A percentile compares a stretch with the other conserved stretches of the same genome.
Conservation (phyloP, 75 land plant genomes). For the Selaginella tamariscina region DNA sequence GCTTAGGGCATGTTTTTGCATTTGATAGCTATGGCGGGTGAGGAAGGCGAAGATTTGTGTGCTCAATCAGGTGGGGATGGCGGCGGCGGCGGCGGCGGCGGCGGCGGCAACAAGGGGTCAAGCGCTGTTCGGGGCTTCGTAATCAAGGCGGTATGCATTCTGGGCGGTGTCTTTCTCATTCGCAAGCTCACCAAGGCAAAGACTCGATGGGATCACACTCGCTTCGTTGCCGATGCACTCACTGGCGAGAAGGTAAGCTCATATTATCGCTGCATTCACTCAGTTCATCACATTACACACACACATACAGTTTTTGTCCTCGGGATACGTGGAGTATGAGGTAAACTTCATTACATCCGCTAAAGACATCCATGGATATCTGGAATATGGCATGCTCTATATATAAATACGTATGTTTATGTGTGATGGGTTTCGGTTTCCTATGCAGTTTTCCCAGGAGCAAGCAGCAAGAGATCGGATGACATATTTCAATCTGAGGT, state of each 20-base stretch:
- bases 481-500: slow-evolving; percentile 91
- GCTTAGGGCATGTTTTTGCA: too few relatives aligned
- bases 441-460: slow-evolving; percentile 57
- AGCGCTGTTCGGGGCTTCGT: slow-evolving; percentile 36
- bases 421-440: too few relatives aligned
- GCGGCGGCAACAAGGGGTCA: slow-evolving; percentile 18
- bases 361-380: too few relatives aligned
- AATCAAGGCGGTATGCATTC: slow-evolving; percentile 48
- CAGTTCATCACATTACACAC: not conserved
- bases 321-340: too few relatives aligned
- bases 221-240: slow-evolving; percentile 68
- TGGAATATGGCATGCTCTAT: too few relatives aligned
- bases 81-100: slow-evolving; percentile 10
- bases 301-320: too few relatives aligned
- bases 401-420: too few relatives aligned
- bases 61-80: not conserved
- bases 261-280: not conserved
- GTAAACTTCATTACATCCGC: too few relatives aligned
- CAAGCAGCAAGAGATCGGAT: slow-evolving; percentile 80
- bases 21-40: slow-evolving; percentile 1
- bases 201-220: slow-evolving; percentile 90
- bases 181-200: slow-evolving; percentile 65
- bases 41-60: not conserved
- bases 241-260: slow-evolving; percentile 67
- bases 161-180: slow-evolving; percentile 63